These are phyloP conservation scores for Phytophthora crassamura DNA, from an alignment of 352 stramenopile genomes.

Conservation along the genomic window DNA sequence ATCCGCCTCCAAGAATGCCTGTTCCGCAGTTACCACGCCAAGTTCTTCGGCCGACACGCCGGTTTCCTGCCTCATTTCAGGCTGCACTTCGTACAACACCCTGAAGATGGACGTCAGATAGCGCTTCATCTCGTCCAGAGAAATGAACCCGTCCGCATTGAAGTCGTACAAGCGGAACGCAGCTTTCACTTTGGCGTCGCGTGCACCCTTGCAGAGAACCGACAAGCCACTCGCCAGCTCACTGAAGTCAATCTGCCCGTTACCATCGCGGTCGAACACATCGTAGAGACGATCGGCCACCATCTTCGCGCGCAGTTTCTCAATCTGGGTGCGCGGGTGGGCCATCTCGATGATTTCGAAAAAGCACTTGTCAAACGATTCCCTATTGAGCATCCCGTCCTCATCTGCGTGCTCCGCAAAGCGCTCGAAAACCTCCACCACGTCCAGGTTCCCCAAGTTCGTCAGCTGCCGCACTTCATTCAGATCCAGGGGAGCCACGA, in stretches of 20 bases:
- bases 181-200: slow-evolving; percentile 84
- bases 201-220: slow-evolving; percentile 83
- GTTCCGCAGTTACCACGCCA: slow-evolving; percentile 79
- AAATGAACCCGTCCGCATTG: slow-evolving; percentile 88
- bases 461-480: slow-evolving; percentile 87
- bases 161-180: slow-evolving; percentile 89
- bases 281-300: slow-evolving; percentile 80
- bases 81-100: slow-evolving; percentile 86
- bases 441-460: slow-evolving; percentile 81
- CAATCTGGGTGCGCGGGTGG: slow-evolving; percentile 65
- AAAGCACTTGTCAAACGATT: slow-evolving; percentile 80
- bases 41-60: slow-evolving; percentile 79
- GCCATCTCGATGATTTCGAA: slow-evolving; percentile 75
- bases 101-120: slow-evolving; percentile 91
- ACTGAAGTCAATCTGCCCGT: slow-evolving; percentile 87
- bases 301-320: slow-evolving; percentile 72
- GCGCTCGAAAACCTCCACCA: slow-evolving; percentile 87
- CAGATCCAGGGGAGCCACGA: slow-evolving; percentile 74
- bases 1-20: slow-evolving; percentile 88
- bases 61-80: slow-evolving; percentile 70
- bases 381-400: slow-evolving; percentile 61
- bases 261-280: slow-evolving; percentile 81
- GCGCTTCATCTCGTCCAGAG: slow-evolving; percentile 85
- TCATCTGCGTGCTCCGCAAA: slow-evolving; percentile 79
- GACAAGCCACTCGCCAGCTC: slow-evolving; percentile 86